Evolutionary conservation across 2,329 filamentous ascomycete genomes (phyloP), one percentile per base, ranked within the genome.

Genomic region (Teratosphaeria viscida): DNA sequence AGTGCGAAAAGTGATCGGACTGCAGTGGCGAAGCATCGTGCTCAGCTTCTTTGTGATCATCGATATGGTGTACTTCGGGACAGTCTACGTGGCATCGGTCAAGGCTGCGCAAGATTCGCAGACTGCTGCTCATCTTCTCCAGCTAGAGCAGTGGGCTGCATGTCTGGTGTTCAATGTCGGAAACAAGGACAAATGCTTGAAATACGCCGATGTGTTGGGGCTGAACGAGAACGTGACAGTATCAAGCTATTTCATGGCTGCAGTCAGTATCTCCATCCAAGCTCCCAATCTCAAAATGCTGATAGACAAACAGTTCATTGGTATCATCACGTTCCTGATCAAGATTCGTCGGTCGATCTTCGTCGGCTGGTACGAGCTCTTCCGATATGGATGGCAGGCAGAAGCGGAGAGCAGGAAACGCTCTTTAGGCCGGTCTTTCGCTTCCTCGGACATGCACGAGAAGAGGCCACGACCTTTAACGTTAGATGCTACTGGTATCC

Each of bases 21-120:
- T 94, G 14, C 90, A 95, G 71, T 95, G 90, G 90, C 82, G 90
- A 65, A 89, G 88, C 47, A 90, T 94, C 60, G 81, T 85, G 32
- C 86, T 95, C 57, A 88, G 92, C 11, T 74, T 92, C 39, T 83
- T 92, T 68, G 91, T 95, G 64, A 82, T 92, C 63, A 79, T 81
- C 60, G 88, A 92, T 70, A 87, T 92, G 59, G 84, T 92, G 64
- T 92, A 92, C 78, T 94, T 94, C 72, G 85, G 89, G 1, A 77
- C 91, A 49, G 80, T 92, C 54, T 95, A 94, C 69, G 85, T 95
- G 52, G 85, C 87, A 70, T 86, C 63, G 62, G 61, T 92, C 72
- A 84, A 84, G 64, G 82, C 85, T 12, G 79, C 86, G 6, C 75
- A 83, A 32, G 60, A 70, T 58, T 79, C 79, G 2, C n/a, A 37